Conservation (phyloP, 371 early-diverging fungal genomes). For the Rhizopus sp. region DNA sequence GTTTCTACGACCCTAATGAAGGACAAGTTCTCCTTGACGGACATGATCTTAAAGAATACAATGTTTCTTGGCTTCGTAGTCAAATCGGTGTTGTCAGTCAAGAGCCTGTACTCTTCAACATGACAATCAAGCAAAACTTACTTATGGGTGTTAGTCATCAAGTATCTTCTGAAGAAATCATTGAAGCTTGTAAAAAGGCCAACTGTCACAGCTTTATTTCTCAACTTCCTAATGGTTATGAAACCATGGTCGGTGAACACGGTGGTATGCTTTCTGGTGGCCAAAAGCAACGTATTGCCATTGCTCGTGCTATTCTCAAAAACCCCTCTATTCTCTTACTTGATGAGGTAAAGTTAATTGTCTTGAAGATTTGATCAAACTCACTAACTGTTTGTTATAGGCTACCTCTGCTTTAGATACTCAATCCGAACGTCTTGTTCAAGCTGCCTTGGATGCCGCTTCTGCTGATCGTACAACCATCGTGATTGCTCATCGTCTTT, state of each 20-base stretch:
- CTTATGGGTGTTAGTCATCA: slow-evolving; percentile 52
- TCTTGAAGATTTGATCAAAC: not conserved
- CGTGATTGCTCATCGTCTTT: slow-evolving; percentile 89
- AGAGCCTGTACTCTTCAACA: slow-evolving; percentile 86
- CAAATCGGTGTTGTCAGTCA: slow-evolving; percentile 86
- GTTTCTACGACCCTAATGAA: slow-evolving; percentile 79
- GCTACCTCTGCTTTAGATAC: slow-evolving; percentile 82
- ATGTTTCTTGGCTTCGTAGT: slow-evolving; percentile 72
- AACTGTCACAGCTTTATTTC: slow-evolving; percentile 77
- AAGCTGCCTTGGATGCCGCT: slow-evolving; percentile 78
- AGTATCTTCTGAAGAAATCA: slow-evolving; percentile 53
- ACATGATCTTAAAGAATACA: slow-evolving; percentile 59
- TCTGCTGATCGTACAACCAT: slow-evolving; percentile 82
- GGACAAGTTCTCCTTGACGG: slow-evolving; percentile 77
- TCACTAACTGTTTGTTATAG: slow-evolving; percentile 18
- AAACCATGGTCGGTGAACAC: slow-evolving; percentile 71
- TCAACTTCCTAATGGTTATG: slow-evolving; percentile 72
- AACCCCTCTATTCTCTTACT: slow-evolving; percentile 45
- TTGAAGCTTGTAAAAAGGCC: slow-evolving; percentile 62
- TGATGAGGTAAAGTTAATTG: slow-evolving; percentile 37
- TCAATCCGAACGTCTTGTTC: slow-evolving; percentile 80
- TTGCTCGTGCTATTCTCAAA: slow-evolving; percentile 49
- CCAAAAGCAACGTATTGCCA: slow-evolving; percentile 56
- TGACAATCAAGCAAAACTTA: slow-evolving; percentile 79
- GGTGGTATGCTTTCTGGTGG: slow-evolving; percentile 81